These are phyloP conservation scores for Aristolochia fimbriata DNA, from an alignment of 164 flowering plant genomes.

Conservation along the genomic window DNA sequence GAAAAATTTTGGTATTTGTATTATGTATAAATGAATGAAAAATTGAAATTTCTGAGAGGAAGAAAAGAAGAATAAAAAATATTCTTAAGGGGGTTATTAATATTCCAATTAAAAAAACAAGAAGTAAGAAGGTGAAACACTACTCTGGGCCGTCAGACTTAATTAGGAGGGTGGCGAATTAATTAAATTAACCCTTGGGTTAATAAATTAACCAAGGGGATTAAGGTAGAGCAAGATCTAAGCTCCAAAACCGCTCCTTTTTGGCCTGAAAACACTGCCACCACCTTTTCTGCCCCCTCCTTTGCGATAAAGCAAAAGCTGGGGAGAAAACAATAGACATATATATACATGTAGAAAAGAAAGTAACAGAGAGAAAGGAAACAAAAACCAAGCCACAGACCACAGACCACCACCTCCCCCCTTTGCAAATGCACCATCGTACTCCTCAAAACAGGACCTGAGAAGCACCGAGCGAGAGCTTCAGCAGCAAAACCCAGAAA, in stretches of 20 bases:
- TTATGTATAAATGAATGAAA: too few relatives aligned
- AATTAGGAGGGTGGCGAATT: too few relatives aligned
- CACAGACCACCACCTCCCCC: constrained; percentile 13
- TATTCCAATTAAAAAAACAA: background rate
- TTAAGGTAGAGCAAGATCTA: constrained; percentile 7
- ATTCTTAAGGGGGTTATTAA: too few relatives aligned
- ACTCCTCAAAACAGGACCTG: constrained; percentile 13
- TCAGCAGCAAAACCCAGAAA: constrained; percentile 1
- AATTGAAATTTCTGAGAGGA: too few relatives aligned
- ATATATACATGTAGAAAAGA: constrained; percentile 10
- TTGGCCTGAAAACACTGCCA: constrained; percentile 28
- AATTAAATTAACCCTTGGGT: too few relatives aligned
- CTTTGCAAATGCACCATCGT: constrained; percentile 31
- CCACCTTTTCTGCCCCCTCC: constrained; percentile 49
- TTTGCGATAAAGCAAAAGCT: constrained; percentile 53
- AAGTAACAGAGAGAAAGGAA: constrained; percentile 10
- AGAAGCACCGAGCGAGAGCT: too few relatives aligned
- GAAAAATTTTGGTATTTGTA: too few relatives aligned
- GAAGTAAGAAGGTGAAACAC: background rate
- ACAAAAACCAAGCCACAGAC: too few relatives aligned
- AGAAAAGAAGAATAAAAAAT: too few relatives aligned
- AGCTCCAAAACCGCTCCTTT: constrained; percentile 16
- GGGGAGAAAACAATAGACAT: background rate
- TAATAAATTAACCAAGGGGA: background rate
- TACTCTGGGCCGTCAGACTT: background rate